phyloP scores from a whole-genome alignment of 75 land plant genomes.

The Pinus albicaulis region DNA sequence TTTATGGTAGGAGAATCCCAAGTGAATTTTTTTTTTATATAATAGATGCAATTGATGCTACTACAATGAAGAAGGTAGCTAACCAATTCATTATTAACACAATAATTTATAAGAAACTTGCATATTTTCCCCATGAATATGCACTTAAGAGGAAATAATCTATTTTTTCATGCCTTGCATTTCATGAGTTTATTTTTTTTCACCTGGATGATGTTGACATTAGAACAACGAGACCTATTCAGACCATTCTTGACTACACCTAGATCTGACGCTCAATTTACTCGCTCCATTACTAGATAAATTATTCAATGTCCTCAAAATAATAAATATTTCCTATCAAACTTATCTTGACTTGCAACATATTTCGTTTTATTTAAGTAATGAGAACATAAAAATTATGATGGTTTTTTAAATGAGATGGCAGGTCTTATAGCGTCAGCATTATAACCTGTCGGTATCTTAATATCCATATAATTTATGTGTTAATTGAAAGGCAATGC shows the following conservation, averaged over 20 bases:
- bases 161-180: background rate
- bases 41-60: conserved; percentile 93
- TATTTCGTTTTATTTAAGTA: background rate
- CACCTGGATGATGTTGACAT: conserved; percentile 78
- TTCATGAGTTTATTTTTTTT: background rate
- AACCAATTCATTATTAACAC: conserved; percentile 77
- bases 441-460: background rate
- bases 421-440: no score
- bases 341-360: background rate
- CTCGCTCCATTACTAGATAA: conserved; percentile 42
- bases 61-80: conserved; percentile 90
- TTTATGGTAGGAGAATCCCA: conserved; percentile 92
- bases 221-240: conserved; percentile 80
- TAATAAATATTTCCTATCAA: background rate
- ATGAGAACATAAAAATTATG: background rate
- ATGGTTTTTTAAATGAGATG: background rate
- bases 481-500: background rate
- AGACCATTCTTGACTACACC: conserved; percentile 73
- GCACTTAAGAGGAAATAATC: background rate
- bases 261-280: conserved; percentile 79
- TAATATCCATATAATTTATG: background rate
- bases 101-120: conserved; percentile 27
- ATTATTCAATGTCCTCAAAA: background rate
- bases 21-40: conserved; percentile 86
- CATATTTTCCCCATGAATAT: background rate